These are phyloP conservation scores for Xylaria bambusicola DNA, from an alignment of 495 filamentous ascomycete genomes.

Conservation along the genomic window DNA sequence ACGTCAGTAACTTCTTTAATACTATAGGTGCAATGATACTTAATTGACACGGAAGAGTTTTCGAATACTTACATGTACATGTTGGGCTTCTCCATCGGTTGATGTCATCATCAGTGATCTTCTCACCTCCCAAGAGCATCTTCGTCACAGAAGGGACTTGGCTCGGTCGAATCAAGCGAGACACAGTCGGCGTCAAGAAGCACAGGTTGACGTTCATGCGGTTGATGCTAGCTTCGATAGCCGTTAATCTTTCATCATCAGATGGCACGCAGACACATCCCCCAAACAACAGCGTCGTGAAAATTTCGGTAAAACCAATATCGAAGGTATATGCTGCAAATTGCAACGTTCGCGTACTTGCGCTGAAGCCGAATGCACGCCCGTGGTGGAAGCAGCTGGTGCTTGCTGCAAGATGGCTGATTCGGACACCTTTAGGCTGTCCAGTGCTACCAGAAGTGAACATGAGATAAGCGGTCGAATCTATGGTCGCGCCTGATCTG, in stretches of 20 bases:
- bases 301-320: constrained; percentile 56
- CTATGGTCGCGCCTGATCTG: neutral
- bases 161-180: neutral
- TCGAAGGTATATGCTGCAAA: constrained; percentile 64
- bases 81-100: too few species aligned
- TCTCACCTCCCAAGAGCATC: too few species aligned
- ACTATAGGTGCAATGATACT: too few species aligned
- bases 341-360: constrained; percentile 46
- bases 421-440: constrained; percentile 47
- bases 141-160: neutral
- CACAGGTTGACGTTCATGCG: constrained; percentile 22
- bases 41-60: too few species aligned
- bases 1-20: too few species aligned
- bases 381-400: constrained; percentile 39
- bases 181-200: neutral
- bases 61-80: too few species aligned
- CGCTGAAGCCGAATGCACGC: constrained; percentile 22
- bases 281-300: constrained; percentile 52
- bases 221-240: constrained; percentile 19
- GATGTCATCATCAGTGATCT: too few species aligned
- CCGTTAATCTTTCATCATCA: constrained; percentile 22
- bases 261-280: constrained; percentile 37
- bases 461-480: constrained; percentile 50
- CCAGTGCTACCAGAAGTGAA: constrained; percentile 29
- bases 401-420: constrained; percentile 50